A percentile compares a stretch with the other conserved stretches of the same genome.
Evolutionary conservation across 148 eudicot genomes (phyloP).

Genomic region (Camellia sinensis): DNA sequence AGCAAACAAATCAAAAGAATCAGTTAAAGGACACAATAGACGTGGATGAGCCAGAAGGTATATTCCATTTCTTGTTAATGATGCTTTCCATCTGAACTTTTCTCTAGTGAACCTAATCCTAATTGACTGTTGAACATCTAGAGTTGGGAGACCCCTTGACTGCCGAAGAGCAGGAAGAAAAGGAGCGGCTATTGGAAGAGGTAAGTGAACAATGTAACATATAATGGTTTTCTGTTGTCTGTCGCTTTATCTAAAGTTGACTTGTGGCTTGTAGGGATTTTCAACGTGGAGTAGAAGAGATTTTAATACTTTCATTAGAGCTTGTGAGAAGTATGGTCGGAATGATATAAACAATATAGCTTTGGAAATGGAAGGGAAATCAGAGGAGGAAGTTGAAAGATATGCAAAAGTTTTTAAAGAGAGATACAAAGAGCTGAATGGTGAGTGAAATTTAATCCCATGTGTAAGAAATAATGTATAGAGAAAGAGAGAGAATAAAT

Average conservation of each 20-base stretch:
- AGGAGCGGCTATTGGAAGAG: conserved; percentile 78
- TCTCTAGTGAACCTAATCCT: conserved; percentile 11
- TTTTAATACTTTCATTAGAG: conserved; percentile 91
- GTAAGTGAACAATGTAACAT: conserved; percentile 22
- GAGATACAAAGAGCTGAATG: conserved; percentile 88
- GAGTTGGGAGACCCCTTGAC: conserved; percentile 90
- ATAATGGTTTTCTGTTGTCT: neutral
- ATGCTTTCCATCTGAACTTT: neutral
- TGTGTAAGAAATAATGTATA: no score
- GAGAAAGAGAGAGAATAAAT: no score
- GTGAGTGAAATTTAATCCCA: conserved; percentile 40
- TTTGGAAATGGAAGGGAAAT: conserved; percentile 95
- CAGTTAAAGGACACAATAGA: conserved; percentile 90
- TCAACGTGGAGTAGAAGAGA: conserved; percentile 90
- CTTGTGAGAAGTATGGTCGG: conserved; percentile 94
- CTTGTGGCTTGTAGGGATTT: conserved; percentile 59
- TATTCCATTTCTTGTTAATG: conserved; percentile 2
- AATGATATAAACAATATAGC: conserved; percentile 74
- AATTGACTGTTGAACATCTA: conserved; percentile 29
- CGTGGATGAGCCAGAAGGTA: conserved; percentile 94
- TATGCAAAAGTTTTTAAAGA: conserved; percentile 93
- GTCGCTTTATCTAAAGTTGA: neutral
- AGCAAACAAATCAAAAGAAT: conserved; percentile 81
- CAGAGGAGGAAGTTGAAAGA: conserved; percentile 90
- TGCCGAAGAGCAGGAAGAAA: conserved; percentile 96